These are phyloP conservation scores for Neurospora pannonica DNA, from an alignment of 495 filamentous ascomycete genomes.

Conservation along the genomic window DNA sequence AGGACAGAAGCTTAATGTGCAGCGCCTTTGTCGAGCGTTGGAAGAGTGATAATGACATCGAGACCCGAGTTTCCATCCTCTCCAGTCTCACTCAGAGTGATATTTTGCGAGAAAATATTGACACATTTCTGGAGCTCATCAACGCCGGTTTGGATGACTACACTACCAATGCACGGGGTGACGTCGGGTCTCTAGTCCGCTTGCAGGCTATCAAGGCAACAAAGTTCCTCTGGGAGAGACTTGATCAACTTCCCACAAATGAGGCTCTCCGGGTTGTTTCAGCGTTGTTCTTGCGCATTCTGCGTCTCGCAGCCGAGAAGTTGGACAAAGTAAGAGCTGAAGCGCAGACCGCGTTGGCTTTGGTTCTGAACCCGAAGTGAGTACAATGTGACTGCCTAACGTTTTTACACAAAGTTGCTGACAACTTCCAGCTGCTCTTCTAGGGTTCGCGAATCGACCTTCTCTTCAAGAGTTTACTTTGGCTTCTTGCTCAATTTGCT, in stretches of 20 bases:
- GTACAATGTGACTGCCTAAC: slow-evolving; percentile 7
- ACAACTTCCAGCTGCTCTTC: slow-evolving; percentile 15
- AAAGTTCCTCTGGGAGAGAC: slow-evolving; percentile 29
- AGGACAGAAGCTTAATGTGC: slow-evolving; percentile 14
- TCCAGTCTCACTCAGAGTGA: slow-evolving; percentile 45
- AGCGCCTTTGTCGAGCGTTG: slow-evolving; percentile 31
- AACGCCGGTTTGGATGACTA: slow-evolving; percentile 69
- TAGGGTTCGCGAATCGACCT: slow-evolving; percentile 23
- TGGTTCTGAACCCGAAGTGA: slow-evolving; percentile 25
- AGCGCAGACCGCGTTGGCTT: slow-evolving; percentile 43
- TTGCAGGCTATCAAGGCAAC: slow-evolving; percentile 64
- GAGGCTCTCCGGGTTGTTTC: slow-evolving; percentile 9
- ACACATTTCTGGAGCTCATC: slow-evolving; percentile 30
- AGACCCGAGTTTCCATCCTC: slow-evolving; percentile 51
- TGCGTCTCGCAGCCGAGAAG: slow-evolving; percentile 73
- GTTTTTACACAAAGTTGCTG: slow-evolving; percentile 2
- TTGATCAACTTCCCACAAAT: slow-evolving; percentile 6
- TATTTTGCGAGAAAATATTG: slow-evolving; percentile 23
- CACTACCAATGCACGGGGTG: slow-evolving; percentile 74
- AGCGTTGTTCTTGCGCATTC: slow-evolving; percentile 37
- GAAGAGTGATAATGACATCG: slow-evolving; percentile 37
- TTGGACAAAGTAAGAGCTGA: slow-evolving; percentile 74
- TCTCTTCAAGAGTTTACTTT: slow-evolving; percentile 44
- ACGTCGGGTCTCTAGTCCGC: slow-evolving; percentile 77
- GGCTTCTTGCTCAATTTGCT: slow-evolving; percentile 38